These are phyloP conservation scores for Phtheirospermum japonicum DNA, from an alignment of 257 asterid genomes.

Conservation along the genomic window DNA sequence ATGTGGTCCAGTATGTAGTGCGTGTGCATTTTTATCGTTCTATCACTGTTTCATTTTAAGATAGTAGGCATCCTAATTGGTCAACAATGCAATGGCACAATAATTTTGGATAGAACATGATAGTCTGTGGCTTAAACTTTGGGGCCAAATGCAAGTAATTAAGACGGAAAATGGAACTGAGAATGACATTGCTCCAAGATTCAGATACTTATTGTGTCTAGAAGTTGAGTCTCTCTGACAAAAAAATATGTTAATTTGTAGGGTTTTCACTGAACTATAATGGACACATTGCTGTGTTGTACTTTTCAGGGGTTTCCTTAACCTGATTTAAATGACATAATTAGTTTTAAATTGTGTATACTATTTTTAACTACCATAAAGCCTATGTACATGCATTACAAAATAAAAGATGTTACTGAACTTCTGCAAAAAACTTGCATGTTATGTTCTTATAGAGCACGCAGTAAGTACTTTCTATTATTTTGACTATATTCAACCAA, in stretches of 20 bases:
- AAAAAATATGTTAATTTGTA: not conserved
- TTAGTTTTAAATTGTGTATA: not conserved
- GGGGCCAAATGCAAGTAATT: too few relatives aligned
- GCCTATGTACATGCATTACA: not conserved
- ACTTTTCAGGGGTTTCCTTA: not conserved
- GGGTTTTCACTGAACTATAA: not conserved
- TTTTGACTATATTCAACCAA: not conserved
- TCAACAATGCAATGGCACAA: not conserved
- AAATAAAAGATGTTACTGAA: not conserved
- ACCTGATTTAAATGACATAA: not conserved
- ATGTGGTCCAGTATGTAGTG: not conserved
- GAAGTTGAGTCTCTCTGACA: slow-evolving; percentile 4
- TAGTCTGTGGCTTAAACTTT: too few relatives aligned
- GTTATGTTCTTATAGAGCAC: not conserved
- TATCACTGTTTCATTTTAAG: not conserved
- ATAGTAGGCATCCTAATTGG: not conserved
- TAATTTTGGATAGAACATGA: not conserved
- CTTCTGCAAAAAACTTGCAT: not conserved
- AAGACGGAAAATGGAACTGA: not conserved
- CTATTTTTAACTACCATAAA: not conserved
- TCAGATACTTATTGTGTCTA: not conserved
- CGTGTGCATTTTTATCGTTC: not conserved
- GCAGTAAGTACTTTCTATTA: not conserved
- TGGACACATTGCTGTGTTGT: not conserved
- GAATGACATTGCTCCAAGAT: not conserved